phyloP scores from a whole-genome alignment of 148 eudicot species.

The Silene conica region DNA sequence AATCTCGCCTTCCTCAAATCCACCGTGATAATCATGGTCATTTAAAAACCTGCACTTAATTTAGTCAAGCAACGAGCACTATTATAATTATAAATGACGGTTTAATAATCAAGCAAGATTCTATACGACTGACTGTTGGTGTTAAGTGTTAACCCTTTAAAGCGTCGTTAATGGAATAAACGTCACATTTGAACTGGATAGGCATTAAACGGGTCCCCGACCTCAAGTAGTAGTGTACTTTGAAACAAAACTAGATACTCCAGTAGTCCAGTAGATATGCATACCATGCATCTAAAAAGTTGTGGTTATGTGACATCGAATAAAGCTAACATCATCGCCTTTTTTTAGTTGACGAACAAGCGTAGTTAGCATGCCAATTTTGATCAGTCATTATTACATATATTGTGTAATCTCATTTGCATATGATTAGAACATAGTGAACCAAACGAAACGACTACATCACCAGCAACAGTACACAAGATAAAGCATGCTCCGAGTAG shows the following conservation, averaged over 20 bases:
- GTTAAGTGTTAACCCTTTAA: neutral
- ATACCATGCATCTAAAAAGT: slow-evolving; percentile 11
- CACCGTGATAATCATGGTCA: slow-evolving; percentile 78
- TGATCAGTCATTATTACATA: neutral
- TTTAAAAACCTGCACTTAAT: slow-evolving; percentile 82
- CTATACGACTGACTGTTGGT: neutral
- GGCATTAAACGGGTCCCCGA: neutral
- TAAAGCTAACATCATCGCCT: neutral
- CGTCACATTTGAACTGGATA: slow-evolving; percentile 11
- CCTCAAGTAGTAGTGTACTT: neutral
- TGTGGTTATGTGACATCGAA: slow-evolving; percentile 10
- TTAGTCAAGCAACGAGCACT: too few species aligned
- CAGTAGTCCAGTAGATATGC: slow-evolving; percentile 9
- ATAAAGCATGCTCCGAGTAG: slow-evolving; percentile 8
- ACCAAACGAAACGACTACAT: neutral
- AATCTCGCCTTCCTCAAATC: slow-evolving; percentile 69
- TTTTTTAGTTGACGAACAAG: slow-evolving; percentile 10
- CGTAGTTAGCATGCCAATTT: slow-evolving; percentile 12
- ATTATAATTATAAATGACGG: neutral
- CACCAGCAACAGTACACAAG: neutral
- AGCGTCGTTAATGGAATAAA: neutral
- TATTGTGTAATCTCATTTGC: slow-evolving; percentile 7
- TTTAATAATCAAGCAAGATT: neutral
- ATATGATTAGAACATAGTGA: slow-evolving; percentile 18
- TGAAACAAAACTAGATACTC: slow-evolving; percentile 6